phyloP scores from a whole-genome alignment of 345 rosid genomes.

The Gossypium rotundifolium region DNA sequence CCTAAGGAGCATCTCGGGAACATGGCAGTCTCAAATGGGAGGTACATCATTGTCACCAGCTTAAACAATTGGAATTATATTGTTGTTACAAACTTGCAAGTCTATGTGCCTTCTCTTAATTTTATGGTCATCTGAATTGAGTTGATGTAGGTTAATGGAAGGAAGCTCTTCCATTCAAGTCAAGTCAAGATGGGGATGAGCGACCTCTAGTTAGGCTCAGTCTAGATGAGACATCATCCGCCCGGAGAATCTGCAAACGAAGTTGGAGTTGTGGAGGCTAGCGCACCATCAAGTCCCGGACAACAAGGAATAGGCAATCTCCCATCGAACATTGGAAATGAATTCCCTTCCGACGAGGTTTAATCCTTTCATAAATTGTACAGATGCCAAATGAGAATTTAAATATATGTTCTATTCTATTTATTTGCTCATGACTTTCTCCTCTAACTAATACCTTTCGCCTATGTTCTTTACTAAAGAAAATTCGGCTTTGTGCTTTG shows the following conservation, averaged over 20 bases:
- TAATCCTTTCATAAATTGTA: slow-evolving; percentile 5
- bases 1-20: slow-evolving; percentile 34
- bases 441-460: slow-evolving; percentile 6
- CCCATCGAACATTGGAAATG: slow-evolving; percentile 39
- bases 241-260: slow-evolving; percentile 41
- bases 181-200: slow-evolving; percentile 63
- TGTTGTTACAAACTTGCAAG: not conserved
- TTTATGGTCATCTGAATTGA: slow-evolving; percentile 1
- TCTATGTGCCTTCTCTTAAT: not conserved
- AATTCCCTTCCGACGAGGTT: slow-evolving; percentile 79
- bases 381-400: not conserved
- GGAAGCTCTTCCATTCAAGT: slow-evolving; percentile 63
- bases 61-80: not conserved
- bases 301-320: slow-evolving; percentile 29
- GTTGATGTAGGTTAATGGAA: slow-evolving; percentile 42
- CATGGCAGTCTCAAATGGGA: slow-evolving; percentile 50
- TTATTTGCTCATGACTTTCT: slow-evolving; percentile 6
- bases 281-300: slow-evolving; percentile 53
- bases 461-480: slow-evolving; percentile 17
- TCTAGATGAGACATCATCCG: slow-evolving; percentile 48
- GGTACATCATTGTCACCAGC: slow-evolving; percentile 35
- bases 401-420: not conserved
- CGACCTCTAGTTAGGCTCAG: slow-evolving; percentile 64
- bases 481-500: not conserved
- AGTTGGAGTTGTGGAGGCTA: slow-evolving; percentile 32